phyloP scores from a whole-genome alignment of 2,329 filamentous ascomycete species.

The Davidsoniella virescens region DNA sequence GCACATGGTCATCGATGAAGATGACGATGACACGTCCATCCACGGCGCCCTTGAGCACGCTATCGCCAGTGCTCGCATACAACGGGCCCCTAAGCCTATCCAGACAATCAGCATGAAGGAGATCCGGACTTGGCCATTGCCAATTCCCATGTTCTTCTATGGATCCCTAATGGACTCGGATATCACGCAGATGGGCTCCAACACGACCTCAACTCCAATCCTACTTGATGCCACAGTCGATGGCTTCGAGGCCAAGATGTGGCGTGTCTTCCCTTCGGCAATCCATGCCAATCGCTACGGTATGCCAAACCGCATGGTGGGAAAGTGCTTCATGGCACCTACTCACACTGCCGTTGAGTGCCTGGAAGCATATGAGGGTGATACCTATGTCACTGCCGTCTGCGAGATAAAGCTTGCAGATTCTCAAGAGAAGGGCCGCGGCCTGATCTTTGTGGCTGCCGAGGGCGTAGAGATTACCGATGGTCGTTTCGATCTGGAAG shows the following conservation, averaged over 20 bases:
- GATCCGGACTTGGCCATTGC: not conserved
- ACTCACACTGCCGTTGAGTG: not conserved
- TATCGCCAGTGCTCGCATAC: not conserved
- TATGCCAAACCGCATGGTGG: not conserved
- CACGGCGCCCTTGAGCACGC: not conserved
- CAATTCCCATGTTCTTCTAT: conserved; percentile 10
- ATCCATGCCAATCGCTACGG: not conserved
- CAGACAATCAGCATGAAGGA: not conserved
- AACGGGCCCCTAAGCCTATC: not conserved
- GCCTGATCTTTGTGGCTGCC: conserved; percentile 6
- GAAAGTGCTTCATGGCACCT: not conserved
- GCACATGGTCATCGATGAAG: not conserved
- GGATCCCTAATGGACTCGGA: conserved; percentile 10
- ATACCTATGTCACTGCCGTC: conserved; percentile 3
- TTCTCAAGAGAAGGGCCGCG: not conserved
- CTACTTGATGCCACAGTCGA: not conserved
- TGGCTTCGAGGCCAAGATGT: conserved; percentile 9
- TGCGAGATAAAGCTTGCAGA: conserved; percentile 1
- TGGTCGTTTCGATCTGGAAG: conserved; percentile 3
- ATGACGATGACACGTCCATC: not conserved
- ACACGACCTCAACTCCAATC: not conserved
- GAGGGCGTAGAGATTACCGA: conserved; percentile 1
- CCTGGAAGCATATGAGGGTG: conserved; percentile 5
- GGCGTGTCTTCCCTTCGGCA: conserved; percentile 8
- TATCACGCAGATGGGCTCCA: conserved; percentile 9